Evolutionary conservation across 2,329 filamentous ascomycete species (phyloP), one percentile per base, ranked within the genome.

Genomic region (Curvularia sp.): DNA sequence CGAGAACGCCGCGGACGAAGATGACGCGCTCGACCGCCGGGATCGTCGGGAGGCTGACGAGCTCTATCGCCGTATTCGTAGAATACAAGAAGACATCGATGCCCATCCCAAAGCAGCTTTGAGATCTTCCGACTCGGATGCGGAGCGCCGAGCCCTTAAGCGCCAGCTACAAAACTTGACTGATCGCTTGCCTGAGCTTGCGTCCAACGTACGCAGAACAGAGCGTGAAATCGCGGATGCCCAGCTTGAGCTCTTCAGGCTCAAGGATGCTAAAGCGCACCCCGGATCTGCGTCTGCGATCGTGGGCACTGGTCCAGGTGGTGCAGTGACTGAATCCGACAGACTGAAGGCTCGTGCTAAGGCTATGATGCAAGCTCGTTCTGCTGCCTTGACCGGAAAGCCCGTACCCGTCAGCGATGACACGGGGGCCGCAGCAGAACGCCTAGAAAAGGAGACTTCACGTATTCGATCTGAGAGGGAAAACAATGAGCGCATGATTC

Each of bases 301-400:
- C 63, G 87, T 98, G 58, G 95, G 95, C 46, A 98, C 94, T 61
- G 95, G 95, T 9, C 94, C 93, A 57, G 94, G 94, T 43, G 95
- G 95, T 52, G 81, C 87, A 44, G 87, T 99, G 42, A 99, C 95
- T 0, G 95, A 99, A 78, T 90, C 92, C 3, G 95, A 99, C 78
- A 88, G 94, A 53, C 86, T 98, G 66, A 98, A 97, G 81, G 95
- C 95, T 35, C 88, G 93, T 67, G 94, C 95, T 31, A 96, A 93
- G 80, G 94, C 94, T 39, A 96, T 97, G 88, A 99, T 99, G 95
- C 94, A 98, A 80, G 93, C 97, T 72, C 90, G 95, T 59, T 93
- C 95, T 66, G 95, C 95, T 55, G 94, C 95, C 18, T 81, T 99
- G 63, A 92, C 93, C 22, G 95, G 95, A 57, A 92, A 89, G 77